Base-by-base conservation (phyloP, 352 stramenopile genomes). In the Globisporangium irregulare region DNA sequence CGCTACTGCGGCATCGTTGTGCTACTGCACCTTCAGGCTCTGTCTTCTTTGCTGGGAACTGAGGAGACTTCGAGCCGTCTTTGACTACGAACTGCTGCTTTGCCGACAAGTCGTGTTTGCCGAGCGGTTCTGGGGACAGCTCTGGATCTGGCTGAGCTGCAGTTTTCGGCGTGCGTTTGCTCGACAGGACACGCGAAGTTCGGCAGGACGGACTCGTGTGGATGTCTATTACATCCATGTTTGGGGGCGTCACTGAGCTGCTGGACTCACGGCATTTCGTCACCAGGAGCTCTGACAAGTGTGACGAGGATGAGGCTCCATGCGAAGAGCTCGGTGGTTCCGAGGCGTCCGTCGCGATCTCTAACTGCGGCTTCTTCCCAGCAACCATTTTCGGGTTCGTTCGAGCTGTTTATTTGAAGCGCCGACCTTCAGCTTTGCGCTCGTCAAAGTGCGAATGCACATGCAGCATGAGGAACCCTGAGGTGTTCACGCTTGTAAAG, bases 121-220 rank as follows among this genome's bases (percentile, higher is more conserved):
- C 50, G 32, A 4, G 18, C 8, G 55, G 27, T 27, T 41, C 20
- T 20, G 55, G 29, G 12, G 29, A 29, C 32, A 62, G 10, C 41
- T 56, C 59, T 56, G 12, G n/a, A 12, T 36, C 57, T 7, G 24
- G n/a, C 8, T 14, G 46, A 46, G 29, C 24, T 29, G 15, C 29
- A 20, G 56, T 18, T 50, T 32, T 61, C 15, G 62, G 29, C 14
- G 51, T 55, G 12, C 29, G 24, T 48, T 65, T 70, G 55, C 61
- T 69, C 24, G 36, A 66, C 24, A 76, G 34, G 14, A 78, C 59
- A 29, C 54, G 72, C 25, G 64, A 48, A 10, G 43, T 24, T 34
- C 55, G 56, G 32, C 51, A 25, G 5, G 51, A 43, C 55, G 57
- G 70, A 61, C 59, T 59, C 32, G 57, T 51, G 4, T 60, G 56